Percentiles rank a stretch among this genome's conserved stretches.
Conservation (phyloP, 164 flowering plant species). For the Aristolochia californica region DNA sequence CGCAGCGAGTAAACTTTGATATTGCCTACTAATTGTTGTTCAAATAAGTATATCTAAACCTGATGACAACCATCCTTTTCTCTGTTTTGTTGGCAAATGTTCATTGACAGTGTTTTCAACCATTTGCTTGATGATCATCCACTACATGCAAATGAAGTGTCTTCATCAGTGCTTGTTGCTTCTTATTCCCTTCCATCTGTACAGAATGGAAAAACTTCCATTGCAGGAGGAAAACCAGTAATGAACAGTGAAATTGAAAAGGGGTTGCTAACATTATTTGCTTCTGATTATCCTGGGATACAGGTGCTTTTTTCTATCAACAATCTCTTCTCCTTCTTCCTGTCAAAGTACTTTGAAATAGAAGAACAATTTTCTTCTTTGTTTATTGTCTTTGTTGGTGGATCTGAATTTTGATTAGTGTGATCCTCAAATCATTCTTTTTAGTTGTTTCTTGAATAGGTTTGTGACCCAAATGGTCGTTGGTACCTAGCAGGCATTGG, state of each 20-base stretch:
- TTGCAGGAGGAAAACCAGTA: slow-evolving; percentile 55
- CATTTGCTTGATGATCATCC: slow-evolving; percentile 89
- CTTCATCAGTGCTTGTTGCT: slow-evolving; percentile 83
- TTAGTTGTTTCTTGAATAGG: slow-evolving; percentile 38
- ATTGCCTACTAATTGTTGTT: slow-evolving; percentile 7
- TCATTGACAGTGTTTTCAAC: slow-evolving; percentile 57
- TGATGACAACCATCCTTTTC: not conserved
- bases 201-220: slow-evolving; percentile 56
- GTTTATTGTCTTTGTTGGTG: no score
- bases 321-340: not conserved
- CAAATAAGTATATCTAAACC: not conserved
- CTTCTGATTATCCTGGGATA: slow-evolving; percentile 68
- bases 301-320: slow-evolving; percentile 38
- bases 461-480: slow-evolving; percentile 87
- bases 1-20: slow-evolving; percentile 57
- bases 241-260: slow-evolving; percentile 65
- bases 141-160: slow-evolving; percentile 62
- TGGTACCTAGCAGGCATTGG: slow-evolving; percentile 86
- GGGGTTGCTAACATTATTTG: slow-evolving; percentile 74
- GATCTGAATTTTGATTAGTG: not conserved
- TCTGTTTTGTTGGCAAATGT: slow-evolving; percentile 5
- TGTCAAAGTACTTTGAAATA: not conserved
- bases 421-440: slow-evolving; percentile 19
- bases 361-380: not conserved
- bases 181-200: slow-evolving; percentile 37